Evolutionary conservation across 1,284 basidiomycete genomes (phyloP), one percentile per base, ranked within the genome.

Genomic region (Cryptococcus maquisensis): DNA sequence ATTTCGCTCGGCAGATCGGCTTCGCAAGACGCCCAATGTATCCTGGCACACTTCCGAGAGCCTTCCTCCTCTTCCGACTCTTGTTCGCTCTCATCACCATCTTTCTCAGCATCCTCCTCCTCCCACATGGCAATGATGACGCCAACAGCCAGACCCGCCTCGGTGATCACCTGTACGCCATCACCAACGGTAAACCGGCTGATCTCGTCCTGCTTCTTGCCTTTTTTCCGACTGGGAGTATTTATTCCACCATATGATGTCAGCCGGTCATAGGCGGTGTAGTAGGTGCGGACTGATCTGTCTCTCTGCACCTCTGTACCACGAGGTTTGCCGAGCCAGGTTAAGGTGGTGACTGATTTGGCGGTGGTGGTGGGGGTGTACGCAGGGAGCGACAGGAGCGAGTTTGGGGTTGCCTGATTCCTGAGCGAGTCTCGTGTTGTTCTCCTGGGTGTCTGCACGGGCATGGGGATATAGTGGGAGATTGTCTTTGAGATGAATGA

Each of bases 21-120:
- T 51, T 65, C 62, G 10, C 75, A 61, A 49, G 73, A 74, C 54
- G 66, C 73, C 75, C 75, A 77, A 55, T 75, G 72, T 12, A 77
- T 48, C 71, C 67, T 7, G 69, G 72, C 69, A 72, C 72, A 10
- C 71, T 65, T 72, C 45, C 62, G 61, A n/a, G 49, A 57, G 13
- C 51, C 57, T 3, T 59, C 49, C 4, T 61, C 64, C 12, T 66
- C 52, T 3, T 58, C 57, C 20, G 56, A 53, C 32, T 56, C 46
- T 9, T 46, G 47, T 39, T 26, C 49, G 21, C 41, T 16, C 9
- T 38, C 38, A 2, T 53, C 57, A 3, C 46, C 53, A 3, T 56
- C 39, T 20, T 51, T 48, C 26, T 47, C 56, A n/a, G 57, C 58
- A 2, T 51, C 60, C 35, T 54, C 55, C 4, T 60, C 60, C 23